These are phyloP conservation scores for Mortierella sp. DNA, from an alignment of 371 early-diverging fungal genomes.

Conservation along the genomic window DNA sequence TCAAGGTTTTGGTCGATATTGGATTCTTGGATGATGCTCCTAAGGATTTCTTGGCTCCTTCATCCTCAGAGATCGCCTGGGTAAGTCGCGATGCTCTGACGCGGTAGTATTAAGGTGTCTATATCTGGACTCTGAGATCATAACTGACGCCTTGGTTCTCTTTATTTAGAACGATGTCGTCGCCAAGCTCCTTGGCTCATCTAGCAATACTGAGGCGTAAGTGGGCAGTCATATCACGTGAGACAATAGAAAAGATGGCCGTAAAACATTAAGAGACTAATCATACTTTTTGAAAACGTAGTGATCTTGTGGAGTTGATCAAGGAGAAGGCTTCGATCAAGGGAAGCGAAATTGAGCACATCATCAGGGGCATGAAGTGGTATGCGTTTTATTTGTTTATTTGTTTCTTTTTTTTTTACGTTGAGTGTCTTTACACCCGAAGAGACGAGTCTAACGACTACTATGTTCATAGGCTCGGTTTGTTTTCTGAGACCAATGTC, in stretches of 20 bases:
- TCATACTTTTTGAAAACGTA: constrained; percentile 6
- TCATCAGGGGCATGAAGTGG: constrained; percentile 81
- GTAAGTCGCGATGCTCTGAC: constrained; percentile 38
- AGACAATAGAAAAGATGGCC: no score
- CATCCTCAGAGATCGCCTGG: constrained; percentile 83
- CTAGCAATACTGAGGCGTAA: constrained; percentile 50
- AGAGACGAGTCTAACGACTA: background rate
- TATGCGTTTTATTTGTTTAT: constrained; percentile 15
- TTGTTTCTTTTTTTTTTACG: background rate
- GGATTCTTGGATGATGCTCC: constrained; percentile 91
- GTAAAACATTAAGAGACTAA: no score
- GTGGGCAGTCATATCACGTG: constrained; percentile 1
- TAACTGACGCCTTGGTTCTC: background rate
- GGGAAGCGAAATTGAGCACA: constrained; percentile 57
- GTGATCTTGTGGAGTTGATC: constrained; percentile 45
- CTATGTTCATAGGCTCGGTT: constrained; percentile 72
- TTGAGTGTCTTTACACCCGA: background rate
- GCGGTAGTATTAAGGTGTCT: no score
- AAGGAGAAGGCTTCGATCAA: constrained; percentile 41
- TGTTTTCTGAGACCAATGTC: constrained; percentile 75
- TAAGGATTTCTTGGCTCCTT: constrained; percentile 70
- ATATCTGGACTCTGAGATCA: background rate
- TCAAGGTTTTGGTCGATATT: constrained; percentile 92
- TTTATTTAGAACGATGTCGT: constrained; percentile 65
- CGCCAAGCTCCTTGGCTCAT: constrained; percentile 69